Base-by-base conservation (phyloP, 2,329 filamentous ascomycete genomes). In the Kalmusia sp. region DNA sequence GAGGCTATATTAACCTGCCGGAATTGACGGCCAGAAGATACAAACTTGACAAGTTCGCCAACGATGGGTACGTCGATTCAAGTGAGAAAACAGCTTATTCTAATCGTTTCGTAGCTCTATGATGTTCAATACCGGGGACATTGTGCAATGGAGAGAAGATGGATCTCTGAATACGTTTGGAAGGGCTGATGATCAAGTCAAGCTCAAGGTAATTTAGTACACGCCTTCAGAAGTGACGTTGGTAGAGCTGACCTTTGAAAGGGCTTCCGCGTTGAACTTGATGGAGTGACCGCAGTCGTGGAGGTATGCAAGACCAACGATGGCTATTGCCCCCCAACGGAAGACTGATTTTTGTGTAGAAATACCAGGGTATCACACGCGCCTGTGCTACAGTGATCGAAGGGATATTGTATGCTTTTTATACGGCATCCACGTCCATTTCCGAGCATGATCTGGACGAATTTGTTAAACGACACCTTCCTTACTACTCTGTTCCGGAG, bases 51-150 rank as follows among this genome's bases (percentile, higher is more conserved):
- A 77, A 71, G 15, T 86, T 86, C 60, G 63, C 72, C 7, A 75
- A 76, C 38, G 76, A 85, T 54, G 82, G 82, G 80, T 84, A 70
- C 49, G 67, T 55, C n/a, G n/a, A n/a, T n/a, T n/a, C n/a, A n/a
- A n/a, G n/a, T 28, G 7, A 12, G 9, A 1, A 6, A 5, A 28
- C 14, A 51, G 60, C 3, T 61, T 3, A 11, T 9, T n/a, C n/a
- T n/a, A n/a, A n/a, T n/a, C n/a, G n/a, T 6, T 1, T 14, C 4
- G 6, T 21, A 71, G 68, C 2, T 69, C 66, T 2, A 74, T 73
- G 58, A 85, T 86, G 80, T 87, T 84, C 70, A 83, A 84, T 61
- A 87, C 84, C 1, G 84, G 84, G 6, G 84, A 87, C 58, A 75
- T 87, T 19, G 83, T 80, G 15, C 75, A 76, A 11, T 86, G 84